phyloP scores from a whole-genome alignment of 2,329 filamentous ascomycete species.

The Arthrobotrys musiformis region DNA sequence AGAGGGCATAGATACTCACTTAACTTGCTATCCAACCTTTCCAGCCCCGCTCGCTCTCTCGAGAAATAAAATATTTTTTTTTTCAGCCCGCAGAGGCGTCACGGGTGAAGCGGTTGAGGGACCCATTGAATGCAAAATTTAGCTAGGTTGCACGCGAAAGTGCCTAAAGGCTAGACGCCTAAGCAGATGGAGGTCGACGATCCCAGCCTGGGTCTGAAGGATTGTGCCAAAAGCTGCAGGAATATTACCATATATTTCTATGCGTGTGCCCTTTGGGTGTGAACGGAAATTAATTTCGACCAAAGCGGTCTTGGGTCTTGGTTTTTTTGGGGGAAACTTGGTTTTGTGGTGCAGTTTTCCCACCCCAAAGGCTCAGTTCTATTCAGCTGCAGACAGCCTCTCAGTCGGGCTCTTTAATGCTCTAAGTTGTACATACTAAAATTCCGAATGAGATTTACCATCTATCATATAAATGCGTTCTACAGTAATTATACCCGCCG shows the following conservation, averaged over 20 bases:
- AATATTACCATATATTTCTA: not conserved
- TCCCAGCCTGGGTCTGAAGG: not conserved
- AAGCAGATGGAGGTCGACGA: slow-evolving; percentile 1
- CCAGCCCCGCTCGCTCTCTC: too few species aligned
- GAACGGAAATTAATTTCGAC: slow-evolving; percentile 18
- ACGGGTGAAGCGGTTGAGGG: not conserved
- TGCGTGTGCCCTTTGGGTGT: not conserved
- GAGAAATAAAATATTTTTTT: too few species aligned
- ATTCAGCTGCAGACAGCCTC: not conserved
- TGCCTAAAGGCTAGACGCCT: not conserved
- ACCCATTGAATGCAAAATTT: not conserved
- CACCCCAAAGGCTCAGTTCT: not conserved
- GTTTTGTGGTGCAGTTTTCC: slow-evolving; percentile 1
- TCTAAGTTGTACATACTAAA: not conserved
- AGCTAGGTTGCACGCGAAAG: not conserved
- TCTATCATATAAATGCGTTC: not conserved
- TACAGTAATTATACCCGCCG: not conserved
- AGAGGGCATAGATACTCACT: too few species aligned
- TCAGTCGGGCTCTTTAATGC: not conserved
- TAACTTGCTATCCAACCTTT: not conserved
- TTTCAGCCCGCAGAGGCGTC: not conserved
- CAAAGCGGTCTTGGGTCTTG: slow-evolving; percentile 16
- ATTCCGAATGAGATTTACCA: not conserved
- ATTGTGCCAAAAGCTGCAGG: not conserved
- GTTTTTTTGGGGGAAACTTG: not conserved